Evolutionary conservation across 2,329 filamentous ascomycete genomes (phyloP).

Genomic region (Blastomyces gilchristii): DNA sequence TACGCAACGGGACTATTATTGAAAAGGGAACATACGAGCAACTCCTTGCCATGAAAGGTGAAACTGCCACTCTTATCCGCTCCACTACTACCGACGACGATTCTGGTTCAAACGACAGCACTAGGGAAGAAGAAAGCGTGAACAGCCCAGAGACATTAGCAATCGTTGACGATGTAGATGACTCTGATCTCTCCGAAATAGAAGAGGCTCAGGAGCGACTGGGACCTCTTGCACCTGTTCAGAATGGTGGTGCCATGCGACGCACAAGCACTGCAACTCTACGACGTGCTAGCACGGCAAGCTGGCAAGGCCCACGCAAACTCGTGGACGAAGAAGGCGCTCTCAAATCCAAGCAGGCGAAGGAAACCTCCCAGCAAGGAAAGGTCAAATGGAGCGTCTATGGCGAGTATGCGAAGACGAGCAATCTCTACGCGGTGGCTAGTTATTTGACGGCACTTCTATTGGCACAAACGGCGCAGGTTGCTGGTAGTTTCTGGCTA

Average conservation of each 20-base stretch:
- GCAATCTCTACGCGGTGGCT: slow-evolving; percentile 72
- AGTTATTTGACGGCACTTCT: slow-evolving; percentile 71
- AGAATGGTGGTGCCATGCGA: slow-evolving; percentile 46
- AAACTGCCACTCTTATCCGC: slow-evolving; percentile 74
- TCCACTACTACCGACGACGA: slow-evolving; percentile 50
- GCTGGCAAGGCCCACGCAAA: slow-evolving; percentile 79
- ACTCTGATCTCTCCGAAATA: slow-evolving; percentile 43
- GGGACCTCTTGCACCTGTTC: slow-evolving; percentile 67
- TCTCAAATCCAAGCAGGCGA: slow-evolving; percentile 70
- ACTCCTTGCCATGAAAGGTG: slow-evolving; percentile 85
- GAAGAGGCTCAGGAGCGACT: slow-evolving; percentile 59
- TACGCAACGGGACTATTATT: slow-evolving; percentile 71
- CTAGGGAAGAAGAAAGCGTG: slow-evolving; percentile 49
- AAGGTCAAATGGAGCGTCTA: slow-evolving; percentile 98
- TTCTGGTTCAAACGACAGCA: slow-evolving; percentile 44
- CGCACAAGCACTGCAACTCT: slow-evolving; percentile 65
- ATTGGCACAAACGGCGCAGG: slow-evolving; percentile 68
- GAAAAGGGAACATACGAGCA: slow-evolving; percentile 88
- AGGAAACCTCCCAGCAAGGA: slow-evolving; percentile 85
- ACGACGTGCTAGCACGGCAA: slow-evolving; percentile 81
- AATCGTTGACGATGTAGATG: slow-evolving; percentile 40
- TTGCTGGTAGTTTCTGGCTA: slow-evolving; percentile 83
- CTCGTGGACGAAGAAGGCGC: slow-evolving; percentile 66
- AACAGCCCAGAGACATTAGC: slow-evolving; percentile 54
- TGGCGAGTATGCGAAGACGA: slow-evolving; percentile 85